Evolutionary conservation across 164 flowering plant genomes (phyloP).

Genomic region (Vitis amurensis): DNA sequence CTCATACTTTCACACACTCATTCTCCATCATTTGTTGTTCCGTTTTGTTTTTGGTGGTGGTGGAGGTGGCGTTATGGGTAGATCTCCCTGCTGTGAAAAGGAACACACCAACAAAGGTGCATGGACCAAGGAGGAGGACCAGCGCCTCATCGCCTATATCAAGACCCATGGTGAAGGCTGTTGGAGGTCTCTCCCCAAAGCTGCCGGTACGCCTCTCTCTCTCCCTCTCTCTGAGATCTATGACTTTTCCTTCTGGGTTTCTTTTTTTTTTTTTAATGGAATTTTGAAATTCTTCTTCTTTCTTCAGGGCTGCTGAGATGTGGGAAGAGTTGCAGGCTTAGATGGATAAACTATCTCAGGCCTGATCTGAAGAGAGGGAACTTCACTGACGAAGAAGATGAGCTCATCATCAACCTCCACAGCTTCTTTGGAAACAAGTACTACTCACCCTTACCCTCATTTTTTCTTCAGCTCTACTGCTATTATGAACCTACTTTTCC

Average conservation of each 20-base stretch:
- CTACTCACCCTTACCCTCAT: too few species aligned
- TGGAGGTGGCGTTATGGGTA: constrained; percentile 8
- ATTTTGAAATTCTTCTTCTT: neutral
- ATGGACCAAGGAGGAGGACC: constrained; percentile 38
- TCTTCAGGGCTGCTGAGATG: constrained; percentile 26
- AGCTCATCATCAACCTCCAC: constrained; percentile 36
- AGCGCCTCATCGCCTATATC: constrained; percentile 29
- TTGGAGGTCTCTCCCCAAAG: constrained; percentile 34
- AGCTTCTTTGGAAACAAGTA: constrained; percentile 34
- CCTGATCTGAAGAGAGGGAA: constrained; percentile 39
- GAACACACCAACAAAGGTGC: constrained; percentile 40
- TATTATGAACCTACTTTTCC: too few species aligned
- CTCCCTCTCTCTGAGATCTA: neutral
- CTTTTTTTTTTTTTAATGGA: neutral
- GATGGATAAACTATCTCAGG: constrained; percentile 34
- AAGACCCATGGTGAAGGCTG: constrained; percentile 27
- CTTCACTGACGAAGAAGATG: constrained; percentile 34
- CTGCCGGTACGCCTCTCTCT: constrained; percentile 19
- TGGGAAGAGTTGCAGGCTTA: constrained; percentile 33
- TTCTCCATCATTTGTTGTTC: neutral
- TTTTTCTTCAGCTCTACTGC: too few species aligned
- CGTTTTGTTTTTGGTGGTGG: too few species aligned
- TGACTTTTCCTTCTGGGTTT: too few species aligned
- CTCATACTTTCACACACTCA: neutral
- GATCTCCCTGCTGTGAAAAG: constrained; percentile 40